Evolutionary conservation across 1,284 basidiomycete species (phyloP).

Genomic region (Leccinum pachyderme): DNA sequence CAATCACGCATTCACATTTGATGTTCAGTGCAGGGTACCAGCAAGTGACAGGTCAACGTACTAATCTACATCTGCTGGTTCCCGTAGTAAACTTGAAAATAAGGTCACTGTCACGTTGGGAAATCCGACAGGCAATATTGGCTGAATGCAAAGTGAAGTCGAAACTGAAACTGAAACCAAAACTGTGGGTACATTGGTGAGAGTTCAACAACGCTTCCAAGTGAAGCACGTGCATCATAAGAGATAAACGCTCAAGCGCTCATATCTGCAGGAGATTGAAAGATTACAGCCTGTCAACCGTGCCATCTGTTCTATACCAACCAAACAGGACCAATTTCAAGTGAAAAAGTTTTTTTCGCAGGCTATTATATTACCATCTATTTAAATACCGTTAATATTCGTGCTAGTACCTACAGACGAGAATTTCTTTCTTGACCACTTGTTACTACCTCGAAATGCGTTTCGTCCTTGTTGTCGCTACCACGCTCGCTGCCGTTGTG

Average conservation of each 20-base stretch:
- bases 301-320: background rate
- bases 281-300: background rate
- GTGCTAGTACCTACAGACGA: background rate
- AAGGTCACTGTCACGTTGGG: background rate
- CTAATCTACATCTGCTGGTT: too few relatives aligned
- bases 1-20: background rate
- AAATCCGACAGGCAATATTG: too few relatives aligned
- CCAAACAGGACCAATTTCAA: slow-evolving; percentile 24
- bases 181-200: too few relatives aligned
- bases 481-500: slow-evolving; percentile 37
- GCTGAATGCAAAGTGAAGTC: background rate
- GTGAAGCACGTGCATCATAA: background rate
- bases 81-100: background rate
- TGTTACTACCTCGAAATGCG: slow-evolving; percentile 27
- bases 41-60: too few relatives aligned
- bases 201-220: background rate
- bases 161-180: background rate
- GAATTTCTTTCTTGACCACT: background rate
- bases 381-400: slow-evolving; percentile 15
- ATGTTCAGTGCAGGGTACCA: too few relatives aligned
- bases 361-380: background rate
- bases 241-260: background rate
- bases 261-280: background rate
- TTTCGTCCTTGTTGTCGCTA: slow-evolving; percentile 33
- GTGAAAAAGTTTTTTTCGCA: slow-evolving; percentile 28